Base-by-base conservation (phyloP, 306 rosid species). In the Pyrus betulifolia region DNA sequence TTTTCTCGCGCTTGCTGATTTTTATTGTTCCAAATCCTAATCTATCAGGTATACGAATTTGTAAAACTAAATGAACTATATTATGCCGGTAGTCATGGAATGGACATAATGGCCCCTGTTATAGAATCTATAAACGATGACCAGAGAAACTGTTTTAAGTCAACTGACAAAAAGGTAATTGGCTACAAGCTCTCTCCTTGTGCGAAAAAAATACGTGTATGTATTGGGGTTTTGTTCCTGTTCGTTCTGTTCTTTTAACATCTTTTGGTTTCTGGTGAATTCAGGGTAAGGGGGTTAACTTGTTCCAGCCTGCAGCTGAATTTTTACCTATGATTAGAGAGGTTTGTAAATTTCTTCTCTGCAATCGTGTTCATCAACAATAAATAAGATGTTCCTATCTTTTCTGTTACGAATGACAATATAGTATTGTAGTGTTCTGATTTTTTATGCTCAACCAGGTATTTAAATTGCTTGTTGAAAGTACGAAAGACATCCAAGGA, bases 11-110 rank as follows among this genome's bases (percentile, higher is more conserved):
- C 73, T 66, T 45, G 5, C 66, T 49, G 51, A 72, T 80, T 78
- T 78, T 70, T 70, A 67, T 80, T 60, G 25, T 44, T 25, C 54
- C 66, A 58, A 62, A 68, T 71, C 33, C 28, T 61, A 21, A 49
- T 74, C 42, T n/a, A 64, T 80, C 89, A 94, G 98, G 97, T 94
- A 49, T 80, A 84, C n/a, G 85, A 92, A 73, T 94, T 94, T 88
- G 87, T 94, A 57, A 84, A 90, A 87, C 80, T 94, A 82, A 86
- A 78, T 2, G 98, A 94, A 83, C 97, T 94, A 84, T 85, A 89
- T 87, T 94, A 92, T 72, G 98, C 98, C 67, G 98, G 98, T 71
- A 94, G 98, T 78, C 98, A 94, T 88, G 98, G 98, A 74, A 94
- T 94, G 98, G 98, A 94, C 88, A 94, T 94, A 78, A 92, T 91